Evolutionary conservation across 345 rosid genomes (phyloP).

Genomic region (Jatropha curcas): DNA sequence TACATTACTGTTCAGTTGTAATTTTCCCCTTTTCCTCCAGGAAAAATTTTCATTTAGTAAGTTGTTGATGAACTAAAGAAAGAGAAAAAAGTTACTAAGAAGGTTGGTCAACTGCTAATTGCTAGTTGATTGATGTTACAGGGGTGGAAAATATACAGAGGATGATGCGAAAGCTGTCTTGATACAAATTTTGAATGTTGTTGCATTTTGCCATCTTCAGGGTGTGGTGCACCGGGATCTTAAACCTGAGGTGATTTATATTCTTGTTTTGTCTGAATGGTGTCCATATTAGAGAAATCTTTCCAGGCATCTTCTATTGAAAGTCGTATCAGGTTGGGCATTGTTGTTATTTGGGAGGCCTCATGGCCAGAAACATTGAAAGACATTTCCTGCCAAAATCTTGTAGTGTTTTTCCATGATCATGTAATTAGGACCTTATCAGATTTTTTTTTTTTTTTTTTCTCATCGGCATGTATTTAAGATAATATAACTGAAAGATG

Average conservation of each 20-base stretch:
- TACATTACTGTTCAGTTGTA: neutral
- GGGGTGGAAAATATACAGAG: conserved; percentile 93
- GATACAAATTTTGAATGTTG: conserved; percentile 78
- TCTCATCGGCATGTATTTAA: neutral
- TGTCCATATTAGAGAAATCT: neutral
- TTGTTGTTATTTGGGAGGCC: neutral
- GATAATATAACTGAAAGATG: neutral
- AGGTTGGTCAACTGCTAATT: neutral
- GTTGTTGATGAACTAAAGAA: conserved; percentile 3
- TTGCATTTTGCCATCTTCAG: conserved; percentile 90
- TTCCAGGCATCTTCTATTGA: neutral
- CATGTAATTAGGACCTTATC: neutral
- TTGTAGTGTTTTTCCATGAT: neutral
- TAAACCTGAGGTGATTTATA: conserved; percentile 81
- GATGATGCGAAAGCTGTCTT: conserved; percentile 83
- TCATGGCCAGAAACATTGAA: neutral
- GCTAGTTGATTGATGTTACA: conserved; percentile 25
- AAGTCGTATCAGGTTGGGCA: neutral
- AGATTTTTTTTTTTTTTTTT: too few species aligned
- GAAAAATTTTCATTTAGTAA: neutral
- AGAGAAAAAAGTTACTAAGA: neutral
- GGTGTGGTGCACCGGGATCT: conserved; percentile 98
- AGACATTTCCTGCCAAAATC: neutral
- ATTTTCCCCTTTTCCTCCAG: neutral
- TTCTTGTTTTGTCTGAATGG: neutral